These are phyloP conservation scores for Phyllosticta paracitricarpa DNA, from an alignment of 2,329 filamentous ascomycete species.

Conservation along the genomic window DNA sequence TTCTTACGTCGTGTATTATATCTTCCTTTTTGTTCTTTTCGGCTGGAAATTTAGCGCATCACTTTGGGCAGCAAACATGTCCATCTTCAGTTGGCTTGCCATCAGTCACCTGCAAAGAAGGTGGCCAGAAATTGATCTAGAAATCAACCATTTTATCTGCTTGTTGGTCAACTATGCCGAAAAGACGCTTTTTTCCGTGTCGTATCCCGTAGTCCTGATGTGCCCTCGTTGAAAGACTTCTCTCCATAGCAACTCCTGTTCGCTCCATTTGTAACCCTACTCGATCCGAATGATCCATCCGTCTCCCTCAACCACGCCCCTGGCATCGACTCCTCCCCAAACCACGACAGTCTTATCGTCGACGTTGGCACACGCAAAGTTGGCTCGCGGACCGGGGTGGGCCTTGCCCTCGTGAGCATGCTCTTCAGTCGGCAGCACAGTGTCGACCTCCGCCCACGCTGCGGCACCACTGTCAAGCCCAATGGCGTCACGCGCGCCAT, in stretches of 20 bases:
- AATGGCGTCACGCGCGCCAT: constrained; percentile 30
- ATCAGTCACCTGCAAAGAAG: too few relatives aligned
- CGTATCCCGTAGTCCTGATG: too few relatives aligned
- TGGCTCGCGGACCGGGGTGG: constrained; percentile 34
- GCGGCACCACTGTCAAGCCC: constrained; percentile 32
- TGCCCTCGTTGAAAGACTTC: too few relatives aligned
- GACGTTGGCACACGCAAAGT: constrained; percentile 31
- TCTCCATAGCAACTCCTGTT: not conserved
- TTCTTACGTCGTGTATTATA: not conserved
- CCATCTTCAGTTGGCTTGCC: too few relatives aligned
- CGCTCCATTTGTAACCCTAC: constrained; percentile 11
- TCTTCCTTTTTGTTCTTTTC: not conserved
- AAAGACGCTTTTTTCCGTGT: too few relatives aligned
- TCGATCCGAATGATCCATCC: constrained; percentile 34
- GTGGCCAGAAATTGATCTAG: too few relatives aligned
- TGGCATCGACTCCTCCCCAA: constrained; percentile 35
- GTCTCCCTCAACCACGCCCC: constrained; percentile 34
- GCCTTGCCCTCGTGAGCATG: constrained; percentile 30
- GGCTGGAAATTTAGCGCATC: not conserved
- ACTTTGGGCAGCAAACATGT: not conserved
- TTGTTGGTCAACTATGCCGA: too few relatives aligned
- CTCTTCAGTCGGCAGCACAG: constrained; percentile 26
- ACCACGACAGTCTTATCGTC: constrained; percentile 29
- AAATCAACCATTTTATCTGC: too few relatives aligned
- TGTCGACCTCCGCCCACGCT: constrained; percentile 34